Percentiles rank a stretch among this genome's conserved stretches.
Evolutionary conservation across 2,329 filamentous ascomycete genomes (phyloP).

Genomic region (Dendrostoma leiphaemia): DNA sequence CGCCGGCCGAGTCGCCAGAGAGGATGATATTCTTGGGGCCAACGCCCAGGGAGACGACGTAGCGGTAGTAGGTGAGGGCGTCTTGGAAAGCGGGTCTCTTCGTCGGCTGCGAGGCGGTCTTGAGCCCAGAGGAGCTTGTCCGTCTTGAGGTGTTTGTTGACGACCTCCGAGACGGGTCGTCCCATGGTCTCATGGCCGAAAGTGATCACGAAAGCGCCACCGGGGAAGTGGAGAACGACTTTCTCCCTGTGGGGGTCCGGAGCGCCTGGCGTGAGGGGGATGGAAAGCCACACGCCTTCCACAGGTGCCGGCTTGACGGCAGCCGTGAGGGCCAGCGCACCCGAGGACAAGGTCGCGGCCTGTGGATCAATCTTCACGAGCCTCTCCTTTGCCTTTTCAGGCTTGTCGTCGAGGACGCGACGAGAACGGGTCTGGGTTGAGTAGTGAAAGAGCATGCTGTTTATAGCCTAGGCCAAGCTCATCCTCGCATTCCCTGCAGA

Average conservation of each 20-base stretch:
- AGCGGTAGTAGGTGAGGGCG: conserved; percentile 20
- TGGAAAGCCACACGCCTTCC: conserved; percentile 21
- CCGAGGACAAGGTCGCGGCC: conserved; percentile 1
- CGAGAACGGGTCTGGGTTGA: conserved; percentile 12
- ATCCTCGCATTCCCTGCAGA: conserved; percentile 11
- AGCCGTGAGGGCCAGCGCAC: conserved; percentile 9
- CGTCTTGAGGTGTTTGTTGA: conserved; percentile 11
- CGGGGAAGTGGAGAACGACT: conserved; percentile 22
- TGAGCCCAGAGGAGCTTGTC: conserved; percentile 19
- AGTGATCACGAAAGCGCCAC: conserved; percentile 22
- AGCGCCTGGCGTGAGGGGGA: neutral
- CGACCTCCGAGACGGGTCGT: conserved; percentile 1
- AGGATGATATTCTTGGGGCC: neutral
- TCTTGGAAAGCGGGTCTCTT: conserved; percentile 22
- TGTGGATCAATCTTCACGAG: conserved; percentile 20
- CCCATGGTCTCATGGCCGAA: conserved; percentile 16
- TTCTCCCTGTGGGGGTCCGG: conserved; percentile 7
- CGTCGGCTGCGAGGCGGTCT: conserved; percentile 17
- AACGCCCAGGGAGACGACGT: conserved; percentile 5
- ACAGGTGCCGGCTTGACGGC: conserved; percentile 14
- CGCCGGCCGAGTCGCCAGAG: conserved; percentile 16
- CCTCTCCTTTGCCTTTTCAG: conserved; percentile 15
- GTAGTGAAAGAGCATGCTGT: conserved; percentile 11
- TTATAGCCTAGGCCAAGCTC: conserved; percentile 11
- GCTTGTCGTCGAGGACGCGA: conserved; percentile 12